phyloP scores from a whole-genome alignment of 1,284 basidiomycete species.

The Pascua sp. region DNA sequence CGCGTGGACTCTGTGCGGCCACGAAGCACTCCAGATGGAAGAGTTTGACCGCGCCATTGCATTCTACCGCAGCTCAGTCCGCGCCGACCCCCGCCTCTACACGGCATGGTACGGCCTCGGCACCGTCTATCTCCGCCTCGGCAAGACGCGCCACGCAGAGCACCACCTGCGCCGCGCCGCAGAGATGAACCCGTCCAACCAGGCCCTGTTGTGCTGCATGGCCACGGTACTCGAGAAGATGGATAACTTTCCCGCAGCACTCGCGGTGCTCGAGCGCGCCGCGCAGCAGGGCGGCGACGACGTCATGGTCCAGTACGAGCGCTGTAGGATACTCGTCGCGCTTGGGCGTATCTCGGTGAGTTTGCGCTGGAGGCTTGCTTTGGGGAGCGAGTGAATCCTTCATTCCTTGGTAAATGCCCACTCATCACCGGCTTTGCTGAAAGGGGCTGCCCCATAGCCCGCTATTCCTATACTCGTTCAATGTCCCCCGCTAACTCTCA shows the following conservation, averaged over 20 bases:
- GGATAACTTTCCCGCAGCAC: constrained; percentile 68
- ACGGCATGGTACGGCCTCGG: constrained; percentile 99
- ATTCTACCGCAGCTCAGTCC: constrained; percentile 83
- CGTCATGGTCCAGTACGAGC: constrained; percentile 82
- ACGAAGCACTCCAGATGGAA: constrained; percentile 84
- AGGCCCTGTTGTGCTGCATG: constrained; percentile 82
- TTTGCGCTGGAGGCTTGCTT: constrained; percentile 17
- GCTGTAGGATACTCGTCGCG: constrained; percentile 79
- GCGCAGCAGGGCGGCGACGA: constrained; percentile 61
- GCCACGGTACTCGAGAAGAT: constrained; percentile 83
- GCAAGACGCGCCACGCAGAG: constrained; percentile 82
- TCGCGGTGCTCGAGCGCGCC: constrained; percentile 76
- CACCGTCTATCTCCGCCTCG: constrained; percentile 85
- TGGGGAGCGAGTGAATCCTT: neutral
- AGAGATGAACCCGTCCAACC: constrained; percentile 85
- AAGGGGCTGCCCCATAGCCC: too few species aligned
- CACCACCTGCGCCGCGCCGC: constrained; percentile 89
- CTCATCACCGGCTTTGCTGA: too few species aligned
- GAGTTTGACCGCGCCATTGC: constrained; percentile 82
- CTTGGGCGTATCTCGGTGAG: constrained; percentile 76
- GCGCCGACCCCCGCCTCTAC: constrained; percentile 83
- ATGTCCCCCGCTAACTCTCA: too few species aligned
- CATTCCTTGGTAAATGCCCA: too few species aligned
- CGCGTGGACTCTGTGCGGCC: constrained; percentile 87
- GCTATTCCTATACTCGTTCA: too few species aligned